Percentiles rank a stretch among this genome's conserved stretches.
Conservation (phyloP, 169 alveolate species). For the Plasmodium vivax region DNA sequence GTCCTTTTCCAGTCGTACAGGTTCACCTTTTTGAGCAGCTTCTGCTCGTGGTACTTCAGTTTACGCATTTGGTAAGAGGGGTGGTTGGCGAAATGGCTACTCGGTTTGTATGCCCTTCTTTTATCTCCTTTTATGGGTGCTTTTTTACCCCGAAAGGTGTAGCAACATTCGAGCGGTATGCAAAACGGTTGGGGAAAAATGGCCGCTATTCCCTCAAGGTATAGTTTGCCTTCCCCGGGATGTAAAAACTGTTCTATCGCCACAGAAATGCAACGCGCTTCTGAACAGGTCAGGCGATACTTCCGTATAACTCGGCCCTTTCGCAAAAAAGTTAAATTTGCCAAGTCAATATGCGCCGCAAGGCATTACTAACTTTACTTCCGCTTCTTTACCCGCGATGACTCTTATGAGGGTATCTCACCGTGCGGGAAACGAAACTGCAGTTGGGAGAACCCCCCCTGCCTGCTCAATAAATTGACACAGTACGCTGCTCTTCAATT, state of each 20-base stretch:
- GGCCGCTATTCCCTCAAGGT: too few species aligned
- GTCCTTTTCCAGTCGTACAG: slow-evolving; percentile 96
- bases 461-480: background rate
- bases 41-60: slow-evolving; percentile 97
- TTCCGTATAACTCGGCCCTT: too few species aligned
- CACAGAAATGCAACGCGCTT: too few species aligned
- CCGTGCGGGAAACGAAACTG: background rate
- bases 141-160: too few species aligned
- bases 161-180: too few species aligned
- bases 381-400: background rate
- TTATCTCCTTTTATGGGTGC: background rate
- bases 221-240: too few species aligned
- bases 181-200: too few species aligned
- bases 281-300: too few species aligned
- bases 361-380: too few species aligned
- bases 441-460: background rate
- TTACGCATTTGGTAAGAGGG: slow-evolving; percentile 91
- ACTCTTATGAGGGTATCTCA: background rate
- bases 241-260: too few species aligned
- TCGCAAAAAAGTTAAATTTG: too few species aligned
- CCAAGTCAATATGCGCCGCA: too few species aligned
- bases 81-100: background rate
- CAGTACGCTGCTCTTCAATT: background rate
- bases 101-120: background rate
- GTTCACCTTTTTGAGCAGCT: slow-evolving; percentile 95